These are phyloP conservation scores for Crucihimalaya himalaica DNA, from an alignment of 345 rosid genomes.

Conservation along the genomic window DNA sequence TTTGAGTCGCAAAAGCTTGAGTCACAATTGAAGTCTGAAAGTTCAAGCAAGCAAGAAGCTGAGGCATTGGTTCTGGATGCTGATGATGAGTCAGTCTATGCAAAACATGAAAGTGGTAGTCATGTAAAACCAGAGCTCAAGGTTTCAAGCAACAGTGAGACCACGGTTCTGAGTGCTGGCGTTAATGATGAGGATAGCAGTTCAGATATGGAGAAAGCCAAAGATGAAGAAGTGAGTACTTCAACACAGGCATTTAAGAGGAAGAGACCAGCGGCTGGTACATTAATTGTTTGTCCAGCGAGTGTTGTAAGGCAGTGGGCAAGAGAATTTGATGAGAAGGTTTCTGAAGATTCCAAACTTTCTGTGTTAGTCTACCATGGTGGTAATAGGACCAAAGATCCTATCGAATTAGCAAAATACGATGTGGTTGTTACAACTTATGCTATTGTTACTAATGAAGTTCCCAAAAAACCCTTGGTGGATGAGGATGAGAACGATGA, in stretches of 20 bases:
- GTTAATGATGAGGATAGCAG: constrained; percentile 47
- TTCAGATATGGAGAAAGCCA: constrained; percentile 44
- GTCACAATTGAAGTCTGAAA: constrained; percentile 59
- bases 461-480: constrained; percentile 72
- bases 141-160: constrained; percentile 24
- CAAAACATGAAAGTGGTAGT: constrained; percentile 31
- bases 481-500: constrained; percentile 81
- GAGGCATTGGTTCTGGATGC: constrained; percentile 87
- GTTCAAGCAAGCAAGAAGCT: constrained; percentile 47
- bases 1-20: constrained; percentile 61
- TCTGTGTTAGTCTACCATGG: constrained; percentile 84
- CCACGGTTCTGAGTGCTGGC: constrained; percentile 63
- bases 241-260: constrained; percentile 46
- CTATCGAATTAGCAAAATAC: constrained; percentile 71
- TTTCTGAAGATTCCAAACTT: constrained; percentile 68
- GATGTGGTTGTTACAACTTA: constrained; percentile 96
- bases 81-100: constrained; percentile 56
- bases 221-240: constrained; percentile 53
- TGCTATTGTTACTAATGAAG: constrained; percentile 82
- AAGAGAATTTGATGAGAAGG: constrained; percentile 87
- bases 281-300: constrained; percentile 97
- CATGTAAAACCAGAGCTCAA: constrained; percentile 30
- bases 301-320: constrained; percentile 96
- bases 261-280: constrained; percentile 80
- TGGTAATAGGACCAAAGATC: constrained; percentile 84